Percentiles rank a stretch among this genome's conserved stretches.
Conservation (phyloP, 164 flowering plant species). For the Houttuynia cordata region DNA sequence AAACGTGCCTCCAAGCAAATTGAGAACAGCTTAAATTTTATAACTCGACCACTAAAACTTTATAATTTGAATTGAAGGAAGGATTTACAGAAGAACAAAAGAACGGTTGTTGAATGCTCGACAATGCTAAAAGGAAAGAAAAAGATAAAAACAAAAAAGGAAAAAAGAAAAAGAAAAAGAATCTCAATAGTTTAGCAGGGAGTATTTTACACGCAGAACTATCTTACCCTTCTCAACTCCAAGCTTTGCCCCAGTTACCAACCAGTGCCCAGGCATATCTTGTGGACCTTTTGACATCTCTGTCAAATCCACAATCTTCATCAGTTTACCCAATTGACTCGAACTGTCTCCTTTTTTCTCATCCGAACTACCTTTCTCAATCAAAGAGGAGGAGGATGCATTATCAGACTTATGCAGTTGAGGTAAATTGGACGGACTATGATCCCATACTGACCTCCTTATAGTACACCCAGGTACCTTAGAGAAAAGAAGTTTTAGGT, state of each 20-base stretch:
- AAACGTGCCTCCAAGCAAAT: no score
- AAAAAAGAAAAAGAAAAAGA: neutral
- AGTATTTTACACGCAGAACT: conserved; percentile 75
- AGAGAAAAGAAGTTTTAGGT: conserved; percentile 92
- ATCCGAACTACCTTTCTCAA: conserved; percentile 19
- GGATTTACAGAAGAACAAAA: conserved; percentile 37
- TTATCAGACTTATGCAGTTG: conserved; percentile 19
- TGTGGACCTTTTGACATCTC: conserved; percentile 95
- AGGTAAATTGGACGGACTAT: conserved; percentile 41
- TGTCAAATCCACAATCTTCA: conserved; percentile 62
- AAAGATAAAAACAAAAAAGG: conserved; percentile 5
- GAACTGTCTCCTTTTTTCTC: conserved; percentile 51
- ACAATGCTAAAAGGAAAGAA: conserved; percentile 10
- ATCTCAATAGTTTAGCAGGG: conserved; percentile 72
- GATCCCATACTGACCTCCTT: conserved; percentile 96
- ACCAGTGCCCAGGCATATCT: conserved; percentile 95
- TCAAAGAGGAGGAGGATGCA: conserved; percentile 29
- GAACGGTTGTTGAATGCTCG: conserved; percentile 30
- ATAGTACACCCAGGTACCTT: conserved; percentile 94
- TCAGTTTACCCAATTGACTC: conserved; percentile 40
- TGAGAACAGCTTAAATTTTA: conserved; percentile 17
- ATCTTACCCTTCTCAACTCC: conserved; percentile 94
- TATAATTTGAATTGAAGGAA: conserved; percentile 4
- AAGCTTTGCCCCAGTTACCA: conserved; percentile 97
- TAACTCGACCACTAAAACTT: conserved; percentile 15